Percentiles rank a stretch among this genome's conserved stretches.
These are phyloP conservation scores for Zygoascus tannicola DNA, from an alignment of 805 yeast species.

Conservation along the genomic window DNA sequence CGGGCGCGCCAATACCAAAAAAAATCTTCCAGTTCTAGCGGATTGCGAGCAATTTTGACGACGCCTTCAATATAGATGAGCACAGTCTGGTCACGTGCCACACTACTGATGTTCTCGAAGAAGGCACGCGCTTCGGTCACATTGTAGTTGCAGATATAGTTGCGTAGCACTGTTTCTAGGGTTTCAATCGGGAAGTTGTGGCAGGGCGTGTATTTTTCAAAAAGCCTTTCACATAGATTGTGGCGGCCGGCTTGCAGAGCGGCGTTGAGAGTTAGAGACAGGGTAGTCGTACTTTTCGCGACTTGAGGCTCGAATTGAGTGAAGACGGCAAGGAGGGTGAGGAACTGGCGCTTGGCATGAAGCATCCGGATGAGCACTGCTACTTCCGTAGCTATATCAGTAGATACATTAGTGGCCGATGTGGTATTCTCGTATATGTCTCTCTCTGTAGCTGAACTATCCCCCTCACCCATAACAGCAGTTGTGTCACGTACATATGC, in stretches of 20 bases:
- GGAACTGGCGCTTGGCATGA: slow-evolving; percentile 5
- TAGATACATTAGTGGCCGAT: not conserved
- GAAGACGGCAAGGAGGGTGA: slow-evolving; percentile 9
- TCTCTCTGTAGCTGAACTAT: no score
- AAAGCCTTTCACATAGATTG: slow-evolving; percentile 12
- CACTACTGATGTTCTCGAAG: slow-evolving; percentile 10
- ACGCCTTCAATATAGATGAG: slow-evolving; percentile 9
- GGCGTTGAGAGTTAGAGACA: slow-evolving; percentile 11
- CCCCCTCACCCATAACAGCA: no score
- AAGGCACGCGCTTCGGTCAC: slow-evolving; percentile 15
- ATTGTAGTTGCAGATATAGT: slow-evolving; percentile 12
- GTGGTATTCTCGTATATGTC: no score
- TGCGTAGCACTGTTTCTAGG: slow-evolving; percentile 8
- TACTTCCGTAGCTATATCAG: not conserved
- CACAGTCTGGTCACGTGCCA: slow-evolving; percentile 7
- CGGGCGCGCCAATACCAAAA: slow-evolving; percentile 10
- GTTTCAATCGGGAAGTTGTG: slow-evolving; percentile 7
- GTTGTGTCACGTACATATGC: no score
- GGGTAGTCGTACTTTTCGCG: slow-evolving; percentile 4
- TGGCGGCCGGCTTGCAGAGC: slow-evolving; percentile 7
- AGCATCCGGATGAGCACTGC: slow-evolving; percentile 7
- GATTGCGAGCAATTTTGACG: slow-evolving; percentile 9
- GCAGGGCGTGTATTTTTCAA: slow-evolving; percentile 8
- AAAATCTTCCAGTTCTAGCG: slow-evolving; percentile 8
- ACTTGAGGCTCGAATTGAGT: slow-evolving; percentile 6